Evolutionary conservation across 1,284 basidiomycete genomes (phyloP).

Genomic region (Ustilago vetiveriae): DNA sequence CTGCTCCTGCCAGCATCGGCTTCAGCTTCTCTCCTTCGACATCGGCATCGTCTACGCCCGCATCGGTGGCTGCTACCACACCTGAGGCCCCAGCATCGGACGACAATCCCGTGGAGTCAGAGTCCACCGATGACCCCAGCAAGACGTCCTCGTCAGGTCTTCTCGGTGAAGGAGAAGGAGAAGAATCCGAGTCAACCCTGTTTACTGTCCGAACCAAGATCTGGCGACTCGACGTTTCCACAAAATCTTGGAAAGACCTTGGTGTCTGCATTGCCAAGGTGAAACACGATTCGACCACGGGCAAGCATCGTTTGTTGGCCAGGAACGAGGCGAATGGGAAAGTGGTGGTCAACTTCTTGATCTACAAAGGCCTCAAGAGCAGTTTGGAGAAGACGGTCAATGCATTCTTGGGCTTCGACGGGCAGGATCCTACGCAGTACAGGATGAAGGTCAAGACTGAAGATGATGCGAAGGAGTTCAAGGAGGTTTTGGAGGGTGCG

Average conservation of each 20-base stretch:
- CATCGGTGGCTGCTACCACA: background rate
- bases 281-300: constrained; percentile 46
- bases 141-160: constrained; percentile 26
- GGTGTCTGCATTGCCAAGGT: constrained; percentile 57
- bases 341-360: constrained; percentile 56
- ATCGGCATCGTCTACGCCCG: background rate
- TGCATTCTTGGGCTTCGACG: constrained; percentile 55
- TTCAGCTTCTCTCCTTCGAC: constrained; percentile 22
- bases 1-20: constrained; percentile 4
- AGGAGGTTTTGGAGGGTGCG: constrained; percentile 35
- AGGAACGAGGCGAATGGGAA: constrained; percentile 63
- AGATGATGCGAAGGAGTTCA: constrained; percentile 49
- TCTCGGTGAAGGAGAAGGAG: constrained; percentile 58
- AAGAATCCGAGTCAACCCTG: constrained; percentile 53
- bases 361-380: constrained; percentile 46
- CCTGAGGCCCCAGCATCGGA: background rate
- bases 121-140: constrained; percentile 13
- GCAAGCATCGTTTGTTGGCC: constrained; percentile 52
- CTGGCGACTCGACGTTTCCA: constrained; percentile 51
- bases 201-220: constrained; percentile 57
- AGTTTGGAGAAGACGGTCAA: constrained; percentile 50
- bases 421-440: constrained; percentile 47
- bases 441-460: constrained; percentile 61
- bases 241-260: constrained; percentile 57
- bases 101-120: background rate